Evolutionary conservation across 805 yeast species (phyloP), one percentile per base, ranked within the genome.

Genomic region (Schwanniomyces occidentalis): DNA sequence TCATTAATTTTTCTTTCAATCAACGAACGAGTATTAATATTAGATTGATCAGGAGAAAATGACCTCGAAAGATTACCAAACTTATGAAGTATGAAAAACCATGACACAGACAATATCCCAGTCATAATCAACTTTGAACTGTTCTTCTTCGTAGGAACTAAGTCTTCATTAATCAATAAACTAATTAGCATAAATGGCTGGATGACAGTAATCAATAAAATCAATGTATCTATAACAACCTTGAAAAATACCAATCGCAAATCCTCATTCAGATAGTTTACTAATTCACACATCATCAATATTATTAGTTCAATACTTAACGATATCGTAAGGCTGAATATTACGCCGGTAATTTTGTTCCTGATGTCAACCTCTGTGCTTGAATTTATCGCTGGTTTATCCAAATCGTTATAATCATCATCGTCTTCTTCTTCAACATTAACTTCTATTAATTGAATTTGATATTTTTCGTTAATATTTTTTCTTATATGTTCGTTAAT

Each of bases 1-100:
- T 74, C 72, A 41, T 65, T 69, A 27, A 75, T 58, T 34, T 74
- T 70, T 13, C 56, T 52, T 30, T 69, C 68, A n/a, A 69, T 43
- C n/a, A 64, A 41, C 15, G 64, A 48, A 19, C 54, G 48, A 9
- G 51, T 32, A 24, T 45, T 38, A 15, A 42, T 35, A 17, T 42
- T 46, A 24, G 36, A 32, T 35, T 40, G 30, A 36, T 42, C 38
- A 19, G 56, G 57, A 16, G 50, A 38, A 34, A 59, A 54, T 6
- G 46, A 40, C 21, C 41, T 54, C 6, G 63, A 51, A n/a, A 58
- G 46, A 26, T 52, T 49, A 2, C 73, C 71, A 40, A 62, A 54
- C 32, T 57, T 50, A 38, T 54, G 56, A 15, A 69, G 54, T 2
- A 58, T 37, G 12, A 51, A 30, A 24, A 59, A 56, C 77, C 75